Evolutionary conservation across 75 land plant species (phyloP).

Genomic region (Sequoiadendron giganteum): DNA sequence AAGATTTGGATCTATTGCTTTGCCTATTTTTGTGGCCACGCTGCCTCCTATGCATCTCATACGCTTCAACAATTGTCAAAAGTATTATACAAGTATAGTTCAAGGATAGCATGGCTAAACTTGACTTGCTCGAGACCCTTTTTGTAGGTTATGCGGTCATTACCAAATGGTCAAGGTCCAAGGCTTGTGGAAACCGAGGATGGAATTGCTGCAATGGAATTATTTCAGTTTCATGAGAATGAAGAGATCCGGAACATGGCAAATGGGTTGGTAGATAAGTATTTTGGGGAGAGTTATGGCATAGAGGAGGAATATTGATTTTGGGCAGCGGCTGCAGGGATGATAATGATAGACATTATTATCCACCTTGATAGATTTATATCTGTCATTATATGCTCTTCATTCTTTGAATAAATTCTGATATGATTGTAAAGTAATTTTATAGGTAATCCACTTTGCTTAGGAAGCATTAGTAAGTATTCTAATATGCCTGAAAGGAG

Average conservation of each 20-base stretch:
- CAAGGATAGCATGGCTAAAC: not conserved
- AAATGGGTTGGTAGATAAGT: slow-evolving; percentile 82
- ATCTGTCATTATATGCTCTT: not conserved
- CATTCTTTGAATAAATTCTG: not conserved
- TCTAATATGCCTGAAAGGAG: not conserved
- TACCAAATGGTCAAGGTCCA: slow-evolving; percentile 90
- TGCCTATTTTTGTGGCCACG: not conserved
- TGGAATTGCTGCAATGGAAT: slow-evolving; percentile 96
- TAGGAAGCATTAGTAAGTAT: not conserved
- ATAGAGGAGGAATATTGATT: slow-evolving; percentile 42
- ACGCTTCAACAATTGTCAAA: not conserved
- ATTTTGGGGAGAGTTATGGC: slow-evolving; percentile 92
- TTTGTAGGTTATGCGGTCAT: slow-evolving; percentile 82
- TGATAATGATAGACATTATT: not conserved
- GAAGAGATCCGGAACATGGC: slow-evolving; percentile 90
- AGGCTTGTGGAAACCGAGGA: slow-evolving; percentile 93
- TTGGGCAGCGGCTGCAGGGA: too few species aligned
- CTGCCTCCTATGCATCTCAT: not conserved
- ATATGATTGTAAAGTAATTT: not conserved
- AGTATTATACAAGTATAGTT: not conserved
- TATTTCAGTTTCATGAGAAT: slow-evolving; percentile 93
- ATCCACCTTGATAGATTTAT: not conserved
- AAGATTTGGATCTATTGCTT: not conserved
- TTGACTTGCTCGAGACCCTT: not conserved
- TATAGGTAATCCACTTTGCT: not conserved